phyloP scores from a whole-genome alignment of 768 basidiomycete species.

The Tephrocybe sp. region DNA sequence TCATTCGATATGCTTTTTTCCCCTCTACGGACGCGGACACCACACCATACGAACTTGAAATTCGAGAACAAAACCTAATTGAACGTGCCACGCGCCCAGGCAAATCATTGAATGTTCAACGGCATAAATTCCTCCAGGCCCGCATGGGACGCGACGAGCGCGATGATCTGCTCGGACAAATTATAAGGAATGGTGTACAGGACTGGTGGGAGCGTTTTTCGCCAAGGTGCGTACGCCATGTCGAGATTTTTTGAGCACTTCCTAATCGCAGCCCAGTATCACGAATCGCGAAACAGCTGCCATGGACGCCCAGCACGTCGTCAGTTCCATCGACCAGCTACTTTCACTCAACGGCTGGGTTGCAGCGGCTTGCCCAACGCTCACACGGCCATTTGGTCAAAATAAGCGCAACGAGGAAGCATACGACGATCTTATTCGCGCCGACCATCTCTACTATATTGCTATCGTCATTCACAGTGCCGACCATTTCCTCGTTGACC shows the following conservation, averaged over 20 bases:
- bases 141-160: slow-evolving; percentile 85
- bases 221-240: slow-evolving; percentile 68
- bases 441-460: slow-evolving; percentile 88
- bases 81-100: slow-evolving; percentile 59
- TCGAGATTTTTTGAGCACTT: not conserved
- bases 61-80: slow-evolving; percentile 49
- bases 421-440: slow-evolving; percentile 84
- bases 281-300: slow-evolving; percentile 79
- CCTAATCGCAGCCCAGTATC: slow-evolving; percentile 49
- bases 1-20: slow-evolving; percentile 35
- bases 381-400: slow-evolving; percentile 92
- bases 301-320: slow-evolving; percentile 87
- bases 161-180: slow-evolving; percentile 73
- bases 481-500: slow-evolving; percentile 98
- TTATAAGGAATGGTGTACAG: slow-evolving; percentile 71
- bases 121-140: slow-evolving; percentile 83
- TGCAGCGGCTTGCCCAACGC: slow-evolving; percentile 89
- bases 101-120: slow-evolving; percentile 84
- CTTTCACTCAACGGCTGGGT: slow-evolving; percentile 99
- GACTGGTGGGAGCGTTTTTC: slow-evolving; percentile 95
- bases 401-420: slow-evolving; percentile 74
- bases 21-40: slow-evolving; percentile 31
- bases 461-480: slow-evolving; percentile 96
- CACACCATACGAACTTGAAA: slow-evolving; percentile 40
- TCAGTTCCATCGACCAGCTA: slow-evolving; percentile 87